A percentile compares a stretch with the other conserved stretches of the same genome.
phyloP scores from a whole-genome alignment of 768 basidiomycete species.

The Xanthoconium stramineum region DNA sequence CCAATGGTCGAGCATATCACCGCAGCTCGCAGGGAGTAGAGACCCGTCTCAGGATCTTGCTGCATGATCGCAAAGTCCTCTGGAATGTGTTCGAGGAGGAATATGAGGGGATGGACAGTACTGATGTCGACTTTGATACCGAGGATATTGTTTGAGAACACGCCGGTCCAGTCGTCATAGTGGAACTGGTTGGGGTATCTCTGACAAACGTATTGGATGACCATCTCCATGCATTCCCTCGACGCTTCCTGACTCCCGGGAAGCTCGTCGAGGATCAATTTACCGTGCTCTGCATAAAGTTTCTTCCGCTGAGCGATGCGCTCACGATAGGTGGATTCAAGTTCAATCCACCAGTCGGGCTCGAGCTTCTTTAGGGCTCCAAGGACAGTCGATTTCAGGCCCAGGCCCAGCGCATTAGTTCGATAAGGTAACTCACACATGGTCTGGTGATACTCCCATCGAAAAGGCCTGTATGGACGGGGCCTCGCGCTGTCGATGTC shows the following conservation, averaged over 20 bases:
- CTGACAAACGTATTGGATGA: conserved; percentile 52
- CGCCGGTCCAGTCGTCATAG: conserved; percentile 31
- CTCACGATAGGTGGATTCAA: conserved; percentile 48
- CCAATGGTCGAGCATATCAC: conserved; percentile 48
- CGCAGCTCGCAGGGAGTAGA: conserved; percentile 44
- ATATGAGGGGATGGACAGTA: conserved; percentile 35
- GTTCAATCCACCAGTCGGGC: conserved; percentile 55
- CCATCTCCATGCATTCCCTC: conserved; percentile 52
- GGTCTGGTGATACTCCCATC: conserved; percentile 55
- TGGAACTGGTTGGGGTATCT: conserved; percentile 56
- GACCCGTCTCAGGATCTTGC: conserved; percentile 39
- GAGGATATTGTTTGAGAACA: conserved; percentile 45
- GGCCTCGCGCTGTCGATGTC: conserved; percentile 41
- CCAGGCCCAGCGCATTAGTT: neutral
- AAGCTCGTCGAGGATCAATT: conserved; percentile 41
- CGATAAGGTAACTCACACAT: conserved; percentile 41
- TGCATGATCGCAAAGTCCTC: conserved; percentile 49
- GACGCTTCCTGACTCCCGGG: conserved; percentile 50
- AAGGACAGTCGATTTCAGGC: neutral
- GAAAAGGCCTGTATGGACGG: conserved; percentile 53
- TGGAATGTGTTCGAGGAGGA: conserved; percentile 50
- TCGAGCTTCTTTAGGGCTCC: conserved; percentile 46
- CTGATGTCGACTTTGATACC: conserved; percentile 28
- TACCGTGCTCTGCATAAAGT: conserved; percentile 38
- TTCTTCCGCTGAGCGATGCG: conserved; percentile 42